Base-by-base conservation (phyloP, 495 filamentous ascomycete genomes). In the Daldinia grandis region DNA sequence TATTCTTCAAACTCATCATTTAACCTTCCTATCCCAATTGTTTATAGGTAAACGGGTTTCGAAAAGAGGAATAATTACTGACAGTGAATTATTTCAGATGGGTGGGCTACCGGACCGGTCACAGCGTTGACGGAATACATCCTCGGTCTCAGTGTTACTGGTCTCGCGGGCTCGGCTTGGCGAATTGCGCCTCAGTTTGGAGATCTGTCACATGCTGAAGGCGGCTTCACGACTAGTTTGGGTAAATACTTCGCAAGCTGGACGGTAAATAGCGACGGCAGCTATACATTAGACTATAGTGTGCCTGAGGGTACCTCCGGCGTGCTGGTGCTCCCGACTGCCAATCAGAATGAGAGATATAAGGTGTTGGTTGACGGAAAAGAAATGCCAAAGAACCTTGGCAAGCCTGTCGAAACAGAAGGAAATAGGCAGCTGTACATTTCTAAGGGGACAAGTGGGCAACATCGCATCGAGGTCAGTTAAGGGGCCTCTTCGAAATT, bases 81-180 rank as follows among this genome's bases (percentile, higher is more conserved):
- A 69, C 38, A 15, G 15, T 49, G 30, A 27, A 4, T 15, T 33
- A 31, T 50, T 40, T 77, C 17, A 73, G 70, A 87, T 64, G 88
- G 87, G 4, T 90, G 88, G 88, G 80, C 82, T 9, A 82, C 86
- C 1, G 87, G 87, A 3, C 88, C 88, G 5, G 89, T 87, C 4
- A 83, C 81, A 28, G 83, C 84, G 5, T 76, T 91, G 62, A 88
- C 85, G 1, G 82, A 86, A 44, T 87, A 84, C 59, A 76, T 89
- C 10, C 79, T 87, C 1, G 89, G 88, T 6, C 79, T 91, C 17
- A 80, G 83, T 42, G 69, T 89, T 14, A 82, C 83, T 5, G 80
- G 78, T 4, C 83, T 79, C 2, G 74, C 80, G 6, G 88, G 89
- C 0, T 64, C 68, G 54, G 84, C 78, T 10, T 91, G 88, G 87